A percentile compares a stretch with the other conserved stretches of the same genome.
These are phyloP conservation scores for Scedosporium aurantiacum DNA, from an alignment of 2,329 filamentous ascomycete genomes.

Conservation along the genomic window DNA sequence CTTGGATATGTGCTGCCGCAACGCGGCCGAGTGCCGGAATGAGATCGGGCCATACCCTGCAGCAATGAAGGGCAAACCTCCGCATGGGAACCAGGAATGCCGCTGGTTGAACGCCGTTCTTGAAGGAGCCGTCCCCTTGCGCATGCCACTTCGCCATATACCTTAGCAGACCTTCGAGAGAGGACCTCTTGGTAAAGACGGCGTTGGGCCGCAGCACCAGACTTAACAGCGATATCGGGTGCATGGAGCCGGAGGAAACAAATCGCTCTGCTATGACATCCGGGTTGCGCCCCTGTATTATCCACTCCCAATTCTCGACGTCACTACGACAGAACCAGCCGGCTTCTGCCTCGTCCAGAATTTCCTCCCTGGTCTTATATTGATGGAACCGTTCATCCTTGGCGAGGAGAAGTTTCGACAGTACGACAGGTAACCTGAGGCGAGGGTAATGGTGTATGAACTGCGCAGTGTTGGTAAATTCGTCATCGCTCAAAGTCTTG, in stretches of 20 bases:
- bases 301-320: neutral
- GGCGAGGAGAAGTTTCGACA: neutral
- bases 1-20: conserved; percentile 18
- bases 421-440: neutral
- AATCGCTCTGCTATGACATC: neutral
- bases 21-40: conserved; percentile 20
- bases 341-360: neutral
- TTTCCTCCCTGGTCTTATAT: neutral
- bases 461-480: neutral
- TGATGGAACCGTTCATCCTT: neutral
- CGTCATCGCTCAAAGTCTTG: neutral
- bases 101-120: neutral
- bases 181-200: neutral
- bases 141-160: conserved; percentile 5
- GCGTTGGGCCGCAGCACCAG: neutral
- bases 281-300: neutral
- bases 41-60: conserved; percentile 17
- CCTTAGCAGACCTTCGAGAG: neutral
- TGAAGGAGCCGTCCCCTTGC: neutral
- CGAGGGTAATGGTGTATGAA: neutral
- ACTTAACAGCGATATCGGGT: neutral
- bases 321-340: neutral
- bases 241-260: neutral
- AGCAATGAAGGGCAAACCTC: conserved; percentile 9
- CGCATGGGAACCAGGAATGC: conserved; percentile 3